Base-by-base conservation (phyloP, 768 basidiomycete genomes). In the Filobasidium floriforme region DNA sequence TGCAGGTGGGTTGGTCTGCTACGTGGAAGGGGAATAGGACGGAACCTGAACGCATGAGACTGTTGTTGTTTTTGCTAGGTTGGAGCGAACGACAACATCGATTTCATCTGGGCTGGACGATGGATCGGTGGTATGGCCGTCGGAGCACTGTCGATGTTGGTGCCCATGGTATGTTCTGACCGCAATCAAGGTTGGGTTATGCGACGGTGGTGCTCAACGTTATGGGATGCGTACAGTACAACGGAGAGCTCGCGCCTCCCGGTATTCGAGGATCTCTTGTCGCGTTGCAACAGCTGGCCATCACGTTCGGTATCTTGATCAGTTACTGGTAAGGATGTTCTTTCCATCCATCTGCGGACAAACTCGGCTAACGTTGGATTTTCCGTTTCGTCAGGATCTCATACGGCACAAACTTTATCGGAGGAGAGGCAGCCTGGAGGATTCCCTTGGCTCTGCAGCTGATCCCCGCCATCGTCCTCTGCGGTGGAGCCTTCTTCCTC, bases 191-290 rank as follows among this genome's bases (percentile, higher is more conserved):
- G 3, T 51, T 12, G 3, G 24, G 46, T 51, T 51, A 4, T 44
- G 76, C 75, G 19, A 55, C 73, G 15, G 40, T 54, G 10, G 32
- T 26, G 44, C 57, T 41, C 41, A 15, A 59, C 1, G 37, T 37
- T 51, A 15, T 51, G 24, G 43, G 18, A 5, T 37, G 72, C 71
- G n/a, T 29, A 24, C 57, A 69, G 61, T 66, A 41, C 49, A 64
- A 64, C 69, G 82, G 81, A 46, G 82, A 84, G 76, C 83, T 89
- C 62, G 85, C 87, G 1, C 89, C 89, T 29, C 88, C 89, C 3
- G 89, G 89, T 79, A 87, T 90, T 18, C 85, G 89, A 68, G 89
- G 89, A 14, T 86, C 86, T 74, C 80, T 90, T 43, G 88, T 90
- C 61, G 88, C 88, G 2, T 82, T 90, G 10, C 89, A 90, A 74